A percentile compares a stretch with the other conserved stretches of the same genome.
Conservation (phyloP, 352 stramenopile species). For the Phytophthora litchii region DNA sequence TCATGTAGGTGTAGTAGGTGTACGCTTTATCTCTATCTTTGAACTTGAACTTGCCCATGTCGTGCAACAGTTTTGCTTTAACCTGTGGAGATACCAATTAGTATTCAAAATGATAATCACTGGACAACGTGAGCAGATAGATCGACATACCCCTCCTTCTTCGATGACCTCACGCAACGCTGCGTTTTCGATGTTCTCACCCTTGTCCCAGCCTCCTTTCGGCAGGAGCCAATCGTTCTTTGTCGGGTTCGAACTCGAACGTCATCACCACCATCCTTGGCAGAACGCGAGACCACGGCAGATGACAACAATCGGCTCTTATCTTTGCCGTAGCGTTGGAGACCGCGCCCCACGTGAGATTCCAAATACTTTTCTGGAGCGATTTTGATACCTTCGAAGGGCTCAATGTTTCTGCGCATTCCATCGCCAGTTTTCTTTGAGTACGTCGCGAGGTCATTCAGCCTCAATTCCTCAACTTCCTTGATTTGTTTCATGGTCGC, state of each 20-base stretch:
- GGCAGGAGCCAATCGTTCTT: conserved; percentile 24
- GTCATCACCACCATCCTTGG: not conserved
- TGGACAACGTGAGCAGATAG: not conserved
- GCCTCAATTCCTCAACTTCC: conserved; percentile 1
- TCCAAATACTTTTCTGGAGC: not conserved
- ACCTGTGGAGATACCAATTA: not conserved
- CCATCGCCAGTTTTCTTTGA: not conserved
- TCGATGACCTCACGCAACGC: conserved; percentile 18
- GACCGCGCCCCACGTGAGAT: not conserved
- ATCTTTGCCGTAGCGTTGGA: not conserved
- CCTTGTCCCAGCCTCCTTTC: conserved; percentile 22
- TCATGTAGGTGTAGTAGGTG: conserved; percentile 9
- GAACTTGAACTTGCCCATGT: conserved; percentile 1
- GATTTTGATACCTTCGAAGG: not conserved
- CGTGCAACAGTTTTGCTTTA: conserved; percentile 2
- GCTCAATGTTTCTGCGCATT: conserved; percentile 10
- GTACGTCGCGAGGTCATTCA: not conserved
- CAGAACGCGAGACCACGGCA: not conserved
- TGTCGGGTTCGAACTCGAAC: conserved; percentile 18
- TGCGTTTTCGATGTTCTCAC: conserved; percentile 2
- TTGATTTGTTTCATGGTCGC: conserved; percentile 1
- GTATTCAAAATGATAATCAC: no score
- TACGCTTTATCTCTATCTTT: conserved; percentile 1
- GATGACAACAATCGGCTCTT: not conserved
- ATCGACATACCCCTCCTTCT: conserved; percentile 23